Evolutionary conservation across 768 basidiomycete species (phyloP), one percentile per base, ranked within the genome.

Genomic region (Dendrothele bispora): DNA sequence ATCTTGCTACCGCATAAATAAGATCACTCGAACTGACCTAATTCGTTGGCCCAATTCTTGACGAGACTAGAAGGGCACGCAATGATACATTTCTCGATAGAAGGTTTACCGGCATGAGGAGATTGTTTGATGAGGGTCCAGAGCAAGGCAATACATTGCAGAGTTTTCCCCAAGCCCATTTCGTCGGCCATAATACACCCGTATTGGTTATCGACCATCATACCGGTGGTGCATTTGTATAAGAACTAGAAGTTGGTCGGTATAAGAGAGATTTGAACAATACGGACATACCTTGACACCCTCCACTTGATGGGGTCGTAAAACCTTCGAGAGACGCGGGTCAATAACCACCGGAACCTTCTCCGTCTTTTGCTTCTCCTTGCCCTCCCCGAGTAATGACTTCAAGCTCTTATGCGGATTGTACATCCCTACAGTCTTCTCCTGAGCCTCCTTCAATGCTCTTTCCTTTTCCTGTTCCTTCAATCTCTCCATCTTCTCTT

Each of bases 131-230:
- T 70, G 11, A 98, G 67, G 1, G 95, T 98, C 93, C 95, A 98
- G 48, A 99, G 67, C 17, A 99, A 79, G 2, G 95, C 78, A 52
- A 99, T 98, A 62, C 97, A 98, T 62, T 99, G 97, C 14, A 99
- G 75, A 14, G 95, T 95, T 67, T 97, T 95, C 15, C 92, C 95
- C 12, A 98, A 81, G 58, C 95, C 95, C 95, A 99, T 99, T 67
- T 95, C 95, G 60, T 99, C 95, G 1, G 95, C 95, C 95, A 99
- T 98, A 65, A 99, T 99, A 61, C 95, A 98, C 0, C 91, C 91
- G 51, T 84, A 87, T 52, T 95, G 92, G 57, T 92, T 89, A 37
- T 91, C 86, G 29, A 88, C 89, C 47, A 95, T 67, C 83, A 95
- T 88, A 1, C 95, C 97, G 0, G 94, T 97, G 4, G 94, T 86